phyloP scores from a whole-genome alignment of 345 rosid species.

The Gossypium herbaceum region DNA sequence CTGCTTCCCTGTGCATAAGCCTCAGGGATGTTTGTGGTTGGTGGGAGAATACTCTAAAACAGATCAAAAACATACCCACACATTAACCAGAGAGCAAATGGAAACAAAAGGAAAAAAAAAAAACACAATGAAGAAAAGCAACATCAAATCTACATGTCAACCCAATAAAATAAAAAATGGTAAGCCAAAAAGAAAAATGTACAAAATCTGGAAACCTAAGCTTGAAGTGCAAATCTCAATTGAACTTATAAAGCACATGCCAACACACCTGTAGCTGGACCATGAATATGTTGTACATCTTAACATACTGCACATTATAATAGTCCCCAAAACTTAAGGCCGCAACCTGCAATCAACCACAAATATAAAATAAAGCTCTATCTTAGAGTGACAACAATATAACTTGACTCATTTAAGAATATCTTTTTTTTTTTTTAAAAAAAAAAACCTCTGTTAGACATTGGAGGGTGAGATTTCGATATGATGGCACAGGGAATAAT shows the following conservation, averaged over 20 bases:
- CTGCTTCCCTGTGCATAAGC: constrained; percentile 83
- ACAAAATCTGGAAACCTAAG: neutral
- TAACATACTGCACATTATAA: constrained; percentile 72
- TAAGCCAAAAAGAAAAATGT: neutral
- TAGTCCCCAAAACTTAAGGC: constrained; percentile 87
- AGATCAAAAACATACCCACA: constrained; percentile 8
- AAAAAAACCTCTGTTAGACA: constrained; percentile 83
- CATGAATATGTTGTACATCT: constrained; percentile 75
- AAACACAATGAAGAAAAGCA: neutral
- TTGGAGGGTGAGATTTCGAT: constrained; percentile 91
- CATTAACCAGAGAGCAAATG: neutral
- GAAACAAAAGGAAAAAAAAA: neutral
- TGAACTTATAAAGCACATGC: neutral
- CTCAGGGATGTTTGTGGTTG: constrained; percentile 80
- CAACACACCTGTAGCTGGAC: constrained; percentile 75
- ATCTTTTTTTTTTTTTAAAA: neutral
- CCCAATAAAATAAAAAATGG: neutral
- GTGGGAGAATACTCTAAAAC: constrained; percentile 69
- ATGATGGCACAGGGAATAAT: constrained; percentile 70
- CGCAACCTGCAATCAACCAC: constrained; percentile 60
- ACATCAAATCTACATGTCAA: neutral
- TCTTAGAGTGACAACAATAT: constrained; percentile 3
- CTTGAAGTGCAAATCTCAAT: neutral
- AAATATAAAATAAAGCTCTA: neutral
- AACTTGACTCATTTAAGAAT: constrained; percentile 5